A percentile compares a stretch with the other conserved stretches of the same genome.
Conservation (phyloP, 1,284 basidiomycete species). For the Fistulinella cinereoalba region DNA sequence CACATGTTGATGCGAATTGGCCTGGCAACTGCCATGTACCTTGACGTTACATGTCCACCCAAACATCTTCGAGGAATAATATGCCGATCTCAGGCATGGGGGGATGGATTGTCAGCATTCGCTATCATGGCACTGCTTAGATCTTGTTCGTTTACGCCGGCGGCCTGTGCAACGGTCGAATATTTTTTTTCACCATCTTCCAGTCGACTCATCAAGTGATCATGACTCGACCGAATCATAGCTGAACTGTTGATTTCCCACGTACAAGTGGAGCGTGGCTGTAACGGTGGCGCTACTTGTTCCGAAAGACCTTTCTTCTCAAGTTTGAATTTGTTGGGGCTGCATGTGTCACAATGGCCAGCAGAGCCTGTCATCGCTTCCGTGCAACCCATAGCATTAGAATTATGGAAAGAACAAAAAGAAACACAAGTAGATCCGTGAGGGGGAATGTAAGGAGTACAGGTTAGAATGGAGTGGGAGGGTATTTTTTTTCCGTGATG, state of each 20-base stretch:
- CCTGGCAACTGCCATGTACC: slow-evolving; percentile 21
- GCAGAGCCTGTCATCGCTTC: neutral
- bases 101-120: slow-evolving; percentile 9
- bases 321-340: neutral
- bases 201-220: too few species aligned
- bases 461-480: slow-evolving; percentile 19
- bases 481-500: slow-evolving; percentile 23
- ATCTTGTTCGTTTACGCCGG: neutral
- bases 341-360: neutral
- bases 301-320: slow-evolving; percentile 1
- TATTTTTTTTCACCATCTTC: neutral
- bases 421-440: neutral
- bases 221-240: too few species aligned
- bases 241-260: slow-evolving; percentile 22
- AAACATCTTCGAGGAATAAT: neutral
- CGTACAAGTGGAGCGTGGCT: slow-evolving; percentile 18
- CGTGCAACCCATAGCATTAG: neutral
- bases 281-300: slow-evolving; percentile 5
- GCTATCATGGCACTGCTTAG: slow-evolving; percentile 2
- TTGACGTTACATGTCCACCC: slow-evolving; percentile 14
- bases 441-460: slow-evolving; percentile 19
- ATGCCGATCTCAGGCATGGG: neutral
- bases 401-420: neutral
- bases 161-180: slow-evolving; percentile 8
- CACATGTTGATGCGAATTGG: slow-evolving; percentile 24